Evolutionary conservation across 2,329 filamentous ascomycete species (phyloP).

Genomic region (Catunica adiposa): DNA sequence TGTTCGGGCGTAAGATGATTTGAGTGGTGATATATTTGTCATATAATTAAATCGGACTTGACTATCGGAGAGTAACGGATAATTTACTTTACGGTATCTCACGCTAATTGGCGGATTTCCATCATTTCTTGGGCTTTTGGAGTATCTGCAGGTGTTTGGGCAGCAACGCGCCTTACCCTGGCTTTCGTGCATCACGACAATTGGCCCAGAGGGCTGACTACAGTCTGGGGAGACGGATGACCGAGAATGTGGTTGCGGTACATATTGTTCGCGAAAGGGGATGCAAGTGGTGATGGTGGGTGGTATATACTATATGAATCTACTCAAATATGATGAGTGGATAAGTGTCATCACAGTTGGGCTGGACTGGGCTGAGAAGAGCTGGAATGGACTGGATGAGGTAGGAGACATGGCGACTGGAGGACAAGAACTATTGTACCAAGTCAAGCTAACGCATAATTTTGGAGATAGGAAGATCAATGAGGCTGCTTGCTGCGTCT

Average conservation of each 20-base stretch:
- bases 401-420: no score
- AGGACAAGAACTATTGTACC: no score
- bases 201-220: neutral
- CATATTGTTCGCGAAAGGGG: neutral
- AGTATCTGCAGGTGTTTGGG: neutral
- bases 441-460: neutral
- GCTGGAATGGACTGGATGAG: neutral
- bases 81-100: no score
- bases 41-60: neutral
- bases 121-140: conserved; percentile 1
- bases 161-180: neutral
- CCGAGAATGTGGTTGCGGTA: neutral
- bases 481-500: neutral
- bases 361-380: neutral
- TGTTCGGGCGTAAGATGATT: no score
- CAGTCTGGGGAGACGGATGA: neutral
- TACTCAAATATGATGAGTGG: no score
- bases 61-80: neutral
- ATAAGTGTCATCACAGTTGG: neutral
- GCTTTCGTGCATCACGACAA: neutral
- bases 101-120: no score
- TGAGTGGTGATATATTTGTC: neutral
- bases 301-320: neutral
- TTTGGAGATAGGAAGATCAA: neutral
- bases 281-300: neutral